phyloP scores from a whole-genome alignment of 352 stramenopile species.

The Phytophthora rubi region DNA sequence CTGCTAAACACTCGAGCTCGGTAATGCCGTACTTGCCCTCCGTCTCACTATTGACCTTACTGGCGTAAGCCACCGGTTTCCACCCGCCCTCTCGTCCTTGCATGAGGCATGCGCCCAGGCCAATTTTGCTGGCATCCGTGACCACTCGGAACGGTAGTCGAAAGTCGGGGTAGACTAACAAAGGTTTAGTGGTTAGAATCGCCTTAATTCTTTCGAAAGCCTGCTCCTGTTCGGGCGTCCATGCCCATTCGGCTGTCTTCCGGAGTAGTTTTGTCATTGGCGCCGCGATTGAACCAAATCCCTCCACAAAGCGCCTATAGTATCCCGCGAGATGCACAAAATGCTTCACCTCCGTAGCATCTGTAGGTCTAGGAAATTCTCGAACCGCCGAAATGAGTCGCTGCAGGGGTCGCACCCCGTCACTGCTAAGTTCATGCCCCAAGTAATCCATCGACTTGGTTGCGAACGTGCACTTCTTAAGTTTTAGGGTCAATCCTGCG shows the following conservation, averaged over 20 bases:
- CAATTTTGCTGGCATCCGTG: background rate
- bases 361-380: too few species aligned
- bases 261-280: too few species aligned
- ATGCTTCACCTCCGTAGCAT: too few species aligned
- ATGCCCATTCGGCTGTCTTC: background rate
- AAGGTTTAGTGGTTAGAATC: background rate
- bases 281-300: too few species aligned
- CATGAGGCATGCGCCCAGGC: background rate
- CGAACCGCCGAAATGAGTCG: too few species aligned
- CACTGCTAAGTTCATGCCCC: too few species aligned
- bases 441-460: too few species aligned
- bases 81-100: background rate
- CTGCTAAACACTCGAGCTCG: background rate
- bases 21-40: background rate
- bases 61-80: background rate
- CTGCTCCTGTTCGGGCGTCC: background rate
- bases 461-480: too few species aligned
- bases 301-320: too few species aligned
- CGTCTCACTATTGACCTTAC: background rate
- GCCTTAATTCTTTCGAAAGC: background rate
- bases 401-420: too few species aligned
- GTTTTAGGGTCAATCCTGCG: too few species aligned
- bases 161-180: conserved; percentile 2
- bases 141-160: background rate
- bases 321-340: too few species aligned